Evolutionary conservation across 768 basidiomycete genomes (phyloP).

Genomic region (Boletellus sp.): DNA sequence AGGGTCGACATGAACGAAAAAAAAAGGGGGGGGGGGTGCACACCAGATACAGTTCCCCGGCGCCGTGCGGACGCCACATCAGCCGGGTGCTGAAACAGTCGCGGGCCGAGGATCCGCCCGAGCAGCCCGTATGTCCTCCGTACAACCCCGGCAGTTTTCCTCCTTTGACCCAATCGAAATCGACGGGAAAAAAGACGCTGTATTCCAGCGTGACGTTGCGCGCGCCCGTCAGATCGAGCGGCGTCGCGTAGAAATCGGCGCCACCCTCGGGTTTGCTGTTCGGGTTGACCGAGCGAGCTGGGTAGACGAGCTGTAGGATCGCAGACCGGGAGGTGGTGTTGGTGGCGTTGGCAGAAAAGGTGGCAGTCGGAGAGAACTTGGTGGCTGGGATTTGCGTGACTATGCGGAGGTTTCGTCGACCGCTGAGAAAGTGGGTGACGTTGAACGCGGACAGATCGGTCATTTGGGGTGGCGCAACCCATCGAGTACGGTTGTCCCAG

Average conservation of each 20-base stretch:
- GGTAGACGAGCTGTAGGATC: slow-evolving; percentile 63
- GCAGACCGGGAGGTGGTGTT: slow-evolving; percentile 35
- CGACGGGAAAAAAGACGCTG: slow-evolving; percentile 69
- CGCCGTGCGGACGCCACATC: slow-evolving; percentile 73
- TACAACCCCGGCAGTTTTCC: slow-evolving; percentile 86
- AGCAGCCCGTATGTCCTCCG: slow-evolving; percentile 63
- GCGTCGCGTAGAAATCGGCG: slow-evolving; percentile 61
- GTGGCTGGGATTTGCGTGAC: slow-evolving; percentile 44
- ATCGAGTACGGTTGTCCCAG: slow-evolving; percentile 31
- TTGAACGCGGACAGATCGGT: slow-evolving; percentile 59
- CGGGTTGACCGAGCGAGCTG: slow-evolving; percentile 67
- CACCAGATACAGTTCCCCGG: slow-evolving; percentile 75
- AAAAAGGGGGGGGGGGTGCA: slow-evolving; percentile 19
- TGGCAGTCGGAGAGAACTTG: slow-evolving; percentile 9
- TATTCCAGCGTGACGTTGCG: slow-evolving; percentile 58
- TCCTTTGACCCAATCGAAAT: slow-evolving; percentile 75
- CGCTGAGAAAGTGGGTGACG: slow-evolving; percentile 52
- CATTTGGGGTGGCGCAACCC: slow-evolving; percentile 52
- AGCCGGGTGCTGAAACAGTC: slow-evolving; percentile 81
- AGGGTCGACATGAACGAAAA: not conserved
- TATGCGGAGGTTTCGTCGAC: slow-evolving; percentile 52
- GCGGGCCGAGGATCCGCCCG: slow-evolving; percentile 67
- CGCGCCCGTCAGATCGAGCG: slow-evolving; percentile 44
- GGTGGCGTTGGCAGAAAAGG: not conserved
- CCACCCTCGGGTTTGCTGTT: slow-evolving; percentile 61